Evolutionary conservation across 1,284 basidiomycete species (phyloP), one percentile per base, ranked within the genome.

Genomic region (Ustilago trichophora): DNA sequence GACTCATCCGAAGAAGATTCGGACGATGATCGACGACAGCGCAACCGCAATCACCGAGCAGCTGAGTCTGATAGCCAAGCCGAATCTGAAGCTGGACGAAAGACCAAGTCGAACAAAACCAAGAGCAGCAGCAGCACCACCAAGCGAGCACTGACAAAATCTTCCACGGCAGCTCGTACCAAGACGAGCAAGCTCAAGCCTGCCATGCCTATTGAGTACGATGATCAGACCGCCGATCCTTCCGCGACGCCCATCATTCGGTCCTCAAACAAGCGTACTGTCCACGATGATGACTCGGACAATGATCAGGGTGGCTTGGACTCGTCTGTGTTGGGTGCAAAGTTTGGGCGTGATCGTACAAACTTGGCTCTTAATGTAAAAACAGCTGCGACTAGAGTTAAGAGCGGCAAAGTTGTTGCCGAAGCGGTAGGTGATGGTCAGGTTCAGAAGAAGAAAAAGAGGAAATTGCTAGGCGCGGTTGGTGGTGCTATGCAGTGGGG

Each of bases 171-270:
- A 9, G 21, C n/a, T 6, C 29, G 31, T 16, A 22, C 42, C n/a
- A 57, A 51, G 27, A 26, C 33, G 2, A 33, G 40, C 29, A 58
- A 53, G 27, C 27, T 12, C 27, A 55, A 66, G 32, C 27, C 53
- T 3, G 22, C 48, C 26, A 44, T 54, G 41, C 35, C 52, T 10
- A 42, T 63, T 48, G 66, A 58, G 21, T 58, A 68, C 55, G 54
- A 63, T 25, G 59, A 64, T 22, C 54, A 55, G 22, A 69, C 59
- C 4, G 59, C 55, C 24, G 66, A 69, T 27, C 66, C 59, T 4
- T 69, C 66, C 4, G 66, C 66, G 0, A 69, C 66, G 9, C 66
- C 66, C 22, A 56, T 69, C 46, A 63, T 69, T 42, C 58, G 65
- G 6, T 36, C 52, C n/a, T n/a, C n/a, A 13, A 53, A 44, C 37